A percentile compares a stretch with the other conserved stretches of the same genome.
phyloP scores from a whole-genome alignment of 768 basidiomycete species.

The Leccinum subgranulosum region DNA sequence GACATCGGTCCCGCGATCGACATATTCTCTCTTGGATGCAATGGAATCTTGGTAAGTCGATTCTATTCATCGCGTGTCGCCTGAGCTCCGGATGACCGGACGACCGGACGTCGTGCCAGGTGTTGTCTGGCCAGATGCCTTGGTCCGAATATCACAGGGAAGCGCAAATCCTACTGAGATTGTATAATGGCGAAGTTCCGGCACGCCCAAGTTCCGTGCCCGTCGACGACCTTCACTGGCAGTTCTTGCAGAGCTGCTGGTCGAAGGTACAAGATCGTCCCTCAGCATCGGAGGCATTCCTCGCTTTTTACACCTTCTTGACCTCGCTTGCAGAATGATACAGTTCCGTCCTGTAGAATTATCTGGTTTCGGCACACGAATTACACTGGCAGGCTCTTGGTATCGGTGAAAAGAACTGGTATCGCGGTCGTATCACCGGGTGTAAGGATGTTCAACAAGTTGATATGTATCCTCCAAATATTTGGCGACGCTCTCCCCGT shows the following conservation, averaged over 20 bases:
- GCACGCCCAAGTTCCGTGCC: conserved; percentile 3
- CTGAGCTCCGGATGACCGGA: neutral
- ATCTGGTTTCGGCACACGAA: neutral
- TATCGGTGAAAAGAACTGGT: neutral
- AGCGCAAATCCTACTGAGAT: conserved; percentile 1
- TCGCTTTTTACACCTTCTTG: conserved; percentile 8
- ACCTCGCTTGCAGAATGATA: neutral
- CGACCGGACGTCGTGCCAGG: neutral
- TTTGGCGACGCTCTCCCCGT: no score
- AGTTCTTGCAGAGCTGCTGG: conserved; percentile 14
- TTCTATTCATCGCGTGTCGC: neutral
- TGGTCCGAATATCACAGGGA: conserved; percentile 13
- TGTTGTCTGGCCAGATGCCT: conserved; percentile 11
- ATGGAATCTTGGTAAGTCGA: conserved; percentile 7
- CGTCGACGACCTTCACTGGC: conserved; percentile 34
- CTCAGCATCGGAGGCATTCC: conserved; percentile 10
- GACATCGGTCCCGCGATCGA: conserved; percentile 1
- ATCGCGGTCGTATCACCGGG: neutral
- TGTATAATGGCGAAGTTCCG: conserved; percentile 1
- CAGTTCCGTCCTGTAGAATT: neutral
- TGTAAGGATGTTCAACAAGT: neutral
- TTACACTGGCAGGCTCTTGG: neutral
- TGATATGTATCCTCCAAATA: no score
- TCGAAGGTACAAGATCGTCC: conserved; percentile 5
- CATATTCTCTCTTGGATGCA: conserved; percentile 14